Percentiles rank a stretch among this genome's conserved stretches.
These are phyloP conservation scores for Jackrogersella minutella DNA, from an alignment of 495 filamentous ascomycete species.

Conservation along the genomic window DNA sequence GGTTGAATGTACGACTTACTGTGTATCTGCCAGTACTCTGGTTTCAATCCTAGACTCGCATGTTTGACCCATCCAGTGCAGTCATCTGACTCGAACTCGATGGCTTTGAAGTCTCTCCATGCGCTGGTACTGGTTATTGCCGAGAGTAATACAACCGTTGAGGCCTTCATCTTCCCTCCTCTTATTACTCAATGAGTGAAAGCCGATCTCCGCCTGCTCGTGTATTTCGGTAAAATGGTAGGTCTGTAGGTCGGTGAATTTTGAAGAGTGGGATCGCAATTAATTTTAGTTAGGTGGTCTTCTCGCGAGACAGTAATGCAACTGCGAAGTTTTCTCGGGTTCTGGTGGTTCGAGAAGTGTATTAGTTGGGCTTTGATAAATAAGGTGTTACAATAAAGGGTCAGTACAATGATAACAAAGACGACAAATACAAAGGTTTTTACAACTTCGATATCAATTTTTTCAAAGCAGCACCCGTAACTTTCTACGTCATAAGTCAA, in stretches of 20 bases:
- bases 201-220: too few species aligned
- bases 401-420: conserved; percentile 1
- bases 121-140: not conserved
- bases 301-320: not conserved
- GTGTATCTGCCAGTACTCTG: conserved; percentile 30
- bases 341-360: not conserved
- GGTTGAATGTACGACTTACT: conserved; percentile 12
- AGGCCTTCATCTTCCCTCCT: conserved; percentile 8
- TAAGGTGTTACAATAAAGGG: not conserved
- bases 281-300: too few species aligned
- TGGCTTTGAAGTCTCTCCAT: conserved; percentile 12
- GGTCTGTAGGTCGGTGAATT: too few species aligned
- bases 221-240: too few species aligned
- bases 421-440: not conserved
- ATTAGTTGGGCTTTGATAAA: not conserved
- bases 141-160: not conserved
- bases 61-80: conserved; percentile 26
- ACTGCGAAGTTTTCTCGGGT: not conserved
- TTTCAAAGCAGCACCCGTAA: not conserved
- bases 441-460: not conserved
- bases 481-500: not conserved
- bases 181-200: not conserved
- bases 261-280: too few species aligned
- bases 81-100: conserved; percentile 27
- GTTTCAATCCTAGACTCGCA: conserved; percentile 18